Evolutionary conservation across 2,329 filamentous ascomycete species (phyloP).

Genomic region (Calonectria montana): DNA sequence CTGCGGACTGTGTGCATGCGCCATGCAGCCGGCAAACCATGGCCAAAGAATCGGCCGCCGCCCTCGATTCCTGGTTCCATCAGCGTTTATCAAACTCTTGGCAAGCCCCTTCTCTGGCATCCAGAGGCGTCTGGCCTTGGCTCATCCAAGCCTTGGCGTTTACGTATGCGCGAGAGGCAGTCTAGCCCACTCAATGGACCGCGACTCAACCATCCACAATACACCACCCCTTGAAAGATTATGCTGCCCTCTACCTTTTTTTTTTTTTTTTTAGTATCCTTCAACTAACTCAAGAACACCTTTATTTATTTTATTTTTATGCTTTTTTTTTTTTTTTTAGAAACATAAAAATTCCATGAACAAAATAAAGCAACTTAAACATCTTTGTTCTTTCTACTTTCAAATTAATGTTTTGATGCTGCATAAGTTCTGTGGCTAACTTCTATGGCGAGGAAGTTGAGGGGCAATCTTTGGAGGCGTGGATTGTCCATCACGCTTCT

Average conservation of each 20-base stretch:
- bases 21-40: conserved; percentile 1
- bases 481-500: no score
- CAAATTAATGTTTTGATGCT: no score
- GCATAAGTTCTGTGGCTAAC: no score
- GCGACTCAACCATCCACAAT: background rate
- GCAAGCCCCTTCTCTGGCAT: background rate
- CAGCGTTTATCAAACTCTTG: conserved; percentile 17
- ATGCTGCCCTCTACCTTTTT: background rate
- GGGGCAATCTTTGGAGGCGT: no score
- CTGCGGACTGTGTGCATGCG: background rate
- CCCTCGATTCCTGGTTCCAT: background rate
- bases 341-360: no score
- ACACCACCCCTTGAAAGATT: no score
- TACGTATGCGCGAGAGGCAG: background rate
- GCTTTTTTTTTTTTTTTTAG: background rate
- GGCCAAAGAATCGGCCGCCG: background rate
- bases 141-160: background rate
- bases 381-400: no score
- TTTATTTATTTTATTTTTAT: no score
- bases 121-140: background rate
- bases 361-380: no score
- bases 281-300: no score
- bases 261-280: background rate
- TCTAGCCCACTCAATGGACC: background rate
- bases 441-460: no score